Base-by-base conservation (phyloP, 192 early-diverging fungal genomes). In the Coemansia sp. region DNA sequence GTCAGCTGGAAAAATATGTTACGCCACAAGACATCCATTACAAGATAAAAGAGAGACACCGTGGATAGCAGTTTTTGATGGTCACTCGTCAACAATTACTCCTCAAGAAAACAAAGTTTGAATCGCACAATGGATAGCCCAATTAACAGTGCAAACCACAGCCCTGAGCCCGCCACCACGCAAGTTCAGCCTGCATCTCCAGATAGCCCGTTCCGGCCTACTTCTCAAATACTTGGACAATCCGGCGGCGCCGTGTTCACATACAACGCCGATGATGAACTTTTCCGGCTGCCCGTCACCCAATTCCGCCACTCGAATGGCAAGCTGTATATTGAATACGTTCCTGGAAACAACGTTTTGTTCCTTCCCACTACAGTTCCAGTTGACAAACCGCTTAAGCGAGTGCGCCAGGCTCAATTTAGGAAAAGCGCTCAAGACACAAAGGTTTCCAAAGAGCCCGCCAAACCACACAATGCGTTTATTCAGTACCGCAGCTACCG, bases 401-500 rank as follows among this genome's bases (percentile, higher is more conserved):
- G 29, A n/a, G 10, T 64, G 6, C 48, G 47, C 11, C 10, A 65
- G 11, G 52, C 57, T 9, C 52, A 61, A 61, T 37, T 9, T 21
- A 17, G 52, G 29, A 29, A 17, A 19, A 29, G 10, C 10, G 57
- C 31, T 7, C 21, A 23, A 12, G 26, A 17, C 19, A 35, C 17
- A 3, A 48, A 37, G 37, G 41, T 10, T 3, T 56, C 55, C 14
- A 53, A 37, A 45, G 53, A 64, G 51, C 50, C 23, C 3, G 53
- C 38, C 19, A 68, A 61, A 25, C 72, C 72, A 8, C 29, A 53
- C 31, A 76, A 70, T 49, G 68, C 65, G 0, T 76, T 68, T 61
- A 70, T 76, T 10, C 58, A 61, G 14, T 76, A 76, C 68, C 59
- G 74, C 11, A 61, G 62, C 29, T 55, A 25, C 57, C 19, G 65